These are phyloP conservation scores for Pythium aquatile DNA, from an alignment of 352 stramenopile genomes.

Conservation along the genomic window DNA sequence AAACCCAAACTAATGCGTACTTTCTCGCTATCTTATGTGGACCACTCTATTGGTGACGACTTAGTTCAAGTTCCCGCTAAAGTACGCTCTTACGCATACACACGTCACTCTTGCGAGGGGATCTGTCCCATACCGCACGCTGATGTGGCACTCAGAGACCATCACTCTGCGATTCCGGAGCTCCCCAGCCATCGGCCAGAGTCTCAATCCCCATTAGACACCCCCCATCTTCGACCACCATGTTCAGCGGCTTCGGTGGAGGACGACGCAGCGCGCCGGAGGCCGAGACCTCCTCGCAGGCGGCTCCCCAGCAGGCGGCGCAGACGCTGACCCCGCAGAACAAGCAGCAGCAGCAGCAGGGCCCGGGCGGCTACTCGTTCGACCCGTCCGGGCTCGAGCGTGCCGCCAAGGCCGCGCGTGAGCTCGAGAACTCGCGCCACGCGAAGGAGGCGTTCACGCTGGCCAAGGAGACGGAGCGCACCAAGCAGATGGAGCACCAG, in stretches of 20 bases:
- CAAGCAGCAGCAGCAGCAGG: constrained; percentile 32
- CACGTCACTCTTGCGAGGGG: neutral
- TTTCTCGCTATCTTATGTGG: neutral
- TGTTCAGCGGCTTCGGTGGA: constrained; percentile 70
- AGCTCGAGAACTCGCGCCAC: constrained; percentile 95
- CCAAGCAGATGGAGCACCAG: constrained; percentile 93
- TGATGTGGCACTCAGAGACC: constrained; percentile 2
- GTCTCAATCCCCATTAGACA: neutral
- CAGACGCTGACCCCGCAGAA: constrained; percentile 34
- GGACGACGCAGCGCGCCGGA: constrained; percentile 31
- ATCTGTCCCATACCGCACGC: constrained; percentile 5
- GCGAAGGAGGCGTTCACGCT: constrained; percentile 94
- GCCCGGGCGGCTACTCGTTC: constrained; percentile 85
- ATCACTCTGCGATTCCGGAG: neutral
- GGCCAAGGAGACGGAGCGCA: constrained; percentile 94
- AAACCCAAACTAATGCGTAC: neutral
- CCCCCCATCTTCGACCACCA: constrained; percentile 24
- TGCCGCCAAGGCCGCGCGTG: constrained; percentile 96
- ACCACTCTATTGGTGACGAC: neutral
- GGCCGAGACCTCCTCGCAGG: constrained; percentile 11
- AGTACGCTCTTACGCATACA: neutral
- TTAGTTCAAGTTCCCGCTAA: neutral
- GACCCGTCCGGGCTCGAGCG: constrained; percentile 96
- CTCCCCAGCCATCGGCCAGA: constrained; percentile 4
- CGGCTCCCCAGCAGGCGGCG: constrained; percentile 23